phyloP scores from a whole-genome alignment of 306 rosid genomes.

The Canavalia ensiformis region DNA sequence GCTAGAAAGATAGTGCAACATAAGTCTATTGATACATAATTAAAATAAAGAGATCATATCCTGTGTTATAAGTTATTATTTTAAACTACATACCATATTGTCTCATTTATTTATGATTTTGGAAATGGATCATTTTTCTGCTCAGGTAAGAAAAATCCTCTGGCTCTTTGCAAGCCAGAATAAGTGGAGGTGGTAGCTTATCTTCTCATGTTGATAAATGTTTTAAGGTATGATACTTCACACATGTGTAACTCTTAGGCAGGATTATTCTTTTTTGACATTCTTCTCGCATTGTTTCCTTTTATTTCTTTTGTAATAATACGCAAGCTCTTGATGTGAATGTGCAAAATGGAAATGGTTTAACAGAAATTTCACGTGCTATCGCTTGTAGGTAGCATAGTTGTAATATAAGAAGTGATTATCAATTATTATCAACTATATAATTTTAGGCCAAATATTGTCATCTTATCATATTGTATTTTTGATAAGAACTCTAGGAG shows the following conservation, averaged over 20 bases:
- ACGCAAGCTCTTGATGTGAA: conserved; percentile 86
- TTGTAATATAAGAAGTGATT: conserved; percentile 70
- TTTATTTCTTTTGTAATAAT: neutral
- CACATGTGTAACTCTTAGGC: conserved; percentile 20
- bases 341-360: conserved; percentile 94
- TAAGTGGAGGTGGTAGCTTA: conserved; percentile 96
- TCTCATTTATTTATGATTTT: conserved; percentile 29
- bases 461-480: conserved; percentile 1
- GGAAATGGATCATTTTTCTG: conserved; percentile 44
- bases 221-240: conserved; percentile 78
- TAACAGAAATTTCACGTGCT: conserved; percentile 92
- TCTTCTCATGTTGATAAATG: conserved; percentile 79
- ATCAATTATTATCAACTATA: conserved; percentile 13
- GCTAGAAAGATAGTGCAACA: conserved; percentile 17
- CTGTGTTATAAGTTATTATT: conserved; percentile 1
- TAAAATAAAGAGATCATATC: neutral
- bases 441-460: neutral
- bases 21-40: neutral
- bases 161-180: conserved; percentile 79
- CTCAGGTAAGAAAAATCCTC: conserved; percentile 39
- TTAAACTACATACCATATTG: conserved; percentile 5
- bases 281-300: conserved; percentile 16
- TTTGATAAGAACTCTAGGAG: no score
- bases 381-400: conserved; percentile 76
- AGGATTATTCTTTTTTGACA: neutral